Evolutionary conservation across 805 yeast species (phyloP).

Genomic region (Yarrowia sp.): DNA sequence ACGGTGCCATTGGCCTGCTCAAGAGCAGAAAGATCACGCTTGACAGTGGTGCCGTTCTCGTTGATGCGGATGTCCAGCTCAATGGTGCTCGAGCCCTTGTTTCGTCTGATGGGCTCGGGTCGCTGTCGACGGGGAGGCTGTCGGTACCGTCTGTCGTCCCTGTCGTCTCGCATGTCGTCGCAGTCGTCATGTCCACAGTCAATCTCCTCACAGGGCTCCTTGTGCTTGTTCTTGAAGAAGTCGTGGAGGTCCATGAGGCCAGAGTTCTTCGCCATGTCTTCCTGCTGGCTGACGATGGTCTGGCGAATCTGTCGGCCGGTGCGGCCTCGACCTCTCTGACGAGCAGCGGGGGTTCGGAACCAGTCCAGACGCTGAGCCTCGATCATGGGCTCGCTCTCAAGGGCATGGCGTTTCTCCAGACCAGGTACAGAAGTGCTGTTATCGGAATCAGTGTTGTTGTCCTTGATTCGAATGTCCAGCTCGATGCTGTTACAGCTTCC

Average conservation of each 20-base stretch:
- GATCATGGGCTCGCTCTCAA: neutral
- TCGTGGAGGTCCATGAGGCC: neutral
- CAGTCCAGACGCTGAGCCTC: slow-evolving; percentile 3
- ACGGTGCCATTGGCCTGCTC: neutral
- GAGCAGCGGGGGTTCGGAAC: neutral
- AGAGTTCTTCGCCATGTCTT: neutral
- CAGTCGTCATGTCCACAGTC: slow-evolving; percentile 18
- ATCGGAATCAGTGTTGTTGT: neutral
- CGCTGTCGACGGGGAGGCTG: neutral
- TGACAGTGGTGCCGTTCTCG: slow-evolving; percentile 16
- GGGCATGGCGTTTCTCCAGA: neutral
- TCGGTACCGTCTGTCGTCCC: neutral
- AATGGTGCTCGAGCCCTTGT: slow-evolving; percentile 11
- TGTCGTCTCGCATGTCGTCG: slow-evolving; percentile 17
- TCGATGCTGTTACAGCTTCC: neutral
- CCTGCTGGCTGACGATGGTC: slow-evolving; percentile 6
- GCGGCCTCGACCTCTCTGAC: neutral
- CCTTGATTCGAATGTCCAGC: slow-evolving; percentile 1
- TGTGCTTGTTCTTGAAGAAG: neutral
- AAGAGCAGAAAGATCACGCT: neutral
- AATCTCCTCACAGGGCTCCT: slow-evolving; percentile 14
- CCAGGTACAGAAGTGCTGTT: neutral
- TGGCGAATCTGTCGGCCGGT: slow-evolving; percentile 4
- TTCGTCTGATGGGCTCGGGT: neutral
- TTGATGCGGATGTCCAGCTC: slow-evolving; percentile 22